Evolutionary conservation across 1,139 yeast genomes (phyloP).

Genomic region (Hyphopichia burtonii): DNA sequence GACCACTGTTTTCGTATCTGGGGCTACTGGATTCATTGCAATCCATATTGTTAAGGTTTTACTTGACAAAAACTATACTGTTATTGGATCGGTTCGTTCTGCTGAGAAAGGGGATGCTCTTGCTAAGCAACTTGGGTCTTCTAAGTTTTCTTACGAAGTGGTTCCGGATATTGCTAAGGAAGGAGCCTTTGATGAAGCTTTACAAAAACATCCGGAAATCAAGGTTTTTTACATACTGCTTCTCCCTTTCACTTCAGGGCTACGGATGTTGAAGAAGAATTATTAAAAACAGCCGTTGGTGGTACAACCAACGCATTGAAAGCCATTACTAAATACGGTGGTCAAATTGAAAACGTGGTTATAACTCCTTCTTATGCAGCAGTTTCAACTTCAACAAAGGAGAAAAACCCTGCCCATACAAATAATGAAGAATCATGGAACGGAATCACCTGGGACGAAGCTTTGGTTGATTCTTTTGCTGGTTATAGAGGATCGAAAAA

Average conservation of each 20-base stretch:
- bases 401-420: constrained; percentile 9
- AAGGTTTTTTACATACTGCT: constrained; percentile 29
- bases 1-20: constrained; percentile 31
- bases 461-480: constrained; percentile 18
- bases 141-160: constrained; percentile 25
- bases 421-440: constrained; percentile 39
- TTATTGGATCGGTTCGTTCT: constrained; percentile 38
- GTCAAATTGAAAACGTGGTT: constrained; percentile 25
- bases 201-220: constrained; percentile 27
- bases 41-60: constrained; percentile 25
- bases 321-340: constrained; percentile 24
- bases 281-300: constrained; percentile 32
- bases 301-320: constrained; percentile 32
- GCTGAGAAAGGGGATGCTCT: constrained; percentile 30
- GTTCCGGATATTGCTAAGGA: constrained; percentile 24
- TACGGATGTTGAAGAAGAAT: constrained; percentile 27
- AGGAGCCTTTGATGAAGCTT: constrained; percentile 32
- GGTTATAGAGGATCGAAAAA: constrained; percentile 55
- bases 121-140: constrained; percentile 11
- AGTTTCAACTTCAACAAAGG: constrained; percentile 8
- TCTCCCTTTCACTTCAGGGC: constrained; percentile 31
- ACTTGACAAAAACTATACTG: constrained; percentile 26
- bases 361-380: constrained; percentile 34
- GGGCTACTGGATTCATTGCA: constrained; percentile 44
- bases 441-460: constrained; percentile 31